Conservation (phyloP, 257 asterid genomes). For the Lycium barbarum region DNA sequence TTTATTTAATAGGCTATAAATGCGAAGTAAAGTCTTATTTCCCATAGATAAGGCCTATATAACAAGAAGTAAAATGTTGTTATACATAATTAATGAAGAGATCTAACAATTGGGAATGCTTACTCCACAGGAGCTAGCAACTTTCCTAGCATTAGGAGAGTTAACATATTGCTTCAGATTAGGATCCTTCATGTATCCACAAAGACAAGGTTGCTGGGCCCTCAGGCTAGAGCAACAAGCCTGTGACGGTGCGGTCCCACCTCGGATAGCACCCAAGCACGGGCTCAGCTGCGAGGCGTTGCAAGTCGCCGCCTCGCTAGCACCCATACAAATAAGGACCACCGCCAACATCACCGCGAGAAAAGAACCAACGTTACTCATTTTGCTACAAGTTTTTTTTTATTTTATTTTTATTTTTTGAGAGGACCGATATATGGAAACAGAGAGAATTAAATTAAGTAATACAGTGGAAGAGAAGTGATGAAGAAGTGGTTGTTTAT, state of each 20-base stretch:
- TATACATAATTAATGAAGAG: background rate
- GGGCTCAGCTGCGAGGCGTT: constrained; percentile 3
- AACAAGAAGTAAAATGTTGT: background rate
- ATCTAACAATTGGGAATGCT: constrained; percentile 12
- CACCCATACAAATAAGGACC: background rate
- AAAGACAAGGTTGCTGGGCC: constrained; percentile 4
- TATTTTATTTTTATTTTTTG: background rate
- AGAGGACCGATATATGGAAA: background rate
- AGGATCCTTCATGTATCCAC: constrained; percentile 26
- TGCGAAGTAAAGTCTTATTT: background rate
- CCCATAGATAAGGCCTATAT: background rate
- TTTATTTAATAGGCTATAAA: constrained; percentile 22
- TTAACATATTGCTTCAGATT: constrained; percentile 5
- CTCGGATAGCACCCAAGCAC: background rate
- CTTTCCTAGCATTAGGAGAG: constrained; percentile 28
- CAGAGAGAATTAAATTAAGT: background rate
- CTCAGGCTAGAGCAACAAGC: constrained; percentile 10
- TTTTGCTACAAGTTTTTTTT: background rate
- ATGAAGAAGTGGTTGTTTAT: background rate
- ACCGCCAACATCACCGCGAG: background rate
- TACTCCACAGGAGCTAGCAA: constrained; percentile 10
- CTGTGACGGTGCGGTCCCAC: background rate
- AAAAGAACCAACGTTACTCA: constrained; percentile 1
- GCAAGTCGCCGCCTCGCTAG: background rate
- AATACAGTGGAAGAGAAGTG: background rate